phyloP scores from a whole-genome alignment of 805 yeast species.

The Cyberlindnera mississippiensis region DNA sequence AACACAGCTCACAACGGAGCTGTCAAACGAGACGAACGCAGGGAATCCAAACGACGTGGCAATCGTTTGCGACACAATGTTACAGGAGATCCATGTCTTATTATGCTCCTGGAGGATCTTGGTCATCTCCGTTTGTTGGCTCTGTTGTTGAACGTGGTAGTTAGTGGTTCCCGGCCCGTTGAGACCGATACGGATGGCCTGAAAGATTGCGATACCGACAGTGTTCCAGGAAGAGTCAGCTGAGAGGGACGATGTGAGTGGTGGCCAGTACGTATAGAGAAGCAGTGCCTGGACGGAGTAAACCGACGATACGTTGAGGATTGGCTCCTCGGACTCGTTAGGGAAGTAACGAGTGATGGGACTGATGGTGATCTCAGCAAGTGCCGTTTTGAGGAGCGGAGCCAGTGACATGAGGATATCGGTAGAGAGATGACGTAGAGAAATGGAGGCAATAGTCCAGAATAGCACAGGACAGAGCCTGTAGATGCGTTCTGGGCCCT shows the following conservation, averaged over 20 bases:
- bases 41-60: conserved; percentile 96
- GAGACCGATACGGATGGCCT: conserved; percentile 87
- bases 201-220: conserved; percentile 87
- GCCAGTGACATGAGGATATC: conserved; percentile 53
- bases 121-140: conserved; percentile 19
- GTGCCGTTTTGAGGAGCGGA: conserved; percentile 65
- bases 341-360: conserved; percentile 87
- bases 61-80: conserved; percentile 82
- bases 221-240: conserved; percentile 97
- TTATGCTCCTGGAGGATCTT: conserved; percentile 66
- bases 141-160: conserved; percentile 40
- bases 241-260: conserved; percentile 86
- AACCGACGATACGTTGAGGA: conserved; percentile 83
- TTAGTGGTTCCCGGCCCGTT: conserved; percentile 65
- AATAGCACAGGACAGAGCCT: conserved; percentile 81
- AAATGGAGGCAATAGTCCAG: conserved; percentile 89
- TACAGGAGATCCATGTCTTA: conserved; percentile 92
- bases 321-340: conserved; percentile 73
- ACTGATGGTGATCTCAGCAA: conserved; percentile 84
- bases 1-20: conserved; percentile 54
- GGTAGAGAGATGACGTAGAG: conserved; percentile 60
- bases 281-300: conserved; percentile 92
- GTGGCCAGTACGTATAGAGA: conserved; percentile 92
- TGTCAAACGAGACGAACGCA: conserved; percentile 82
- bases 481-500: conserved; percentile 81